Percentiles rank a stretch among this genome's conserved stretches.
Conservation (phyloP, 1,284 basidiomycete genomes). For the Ganoderma boninense region DNA sequence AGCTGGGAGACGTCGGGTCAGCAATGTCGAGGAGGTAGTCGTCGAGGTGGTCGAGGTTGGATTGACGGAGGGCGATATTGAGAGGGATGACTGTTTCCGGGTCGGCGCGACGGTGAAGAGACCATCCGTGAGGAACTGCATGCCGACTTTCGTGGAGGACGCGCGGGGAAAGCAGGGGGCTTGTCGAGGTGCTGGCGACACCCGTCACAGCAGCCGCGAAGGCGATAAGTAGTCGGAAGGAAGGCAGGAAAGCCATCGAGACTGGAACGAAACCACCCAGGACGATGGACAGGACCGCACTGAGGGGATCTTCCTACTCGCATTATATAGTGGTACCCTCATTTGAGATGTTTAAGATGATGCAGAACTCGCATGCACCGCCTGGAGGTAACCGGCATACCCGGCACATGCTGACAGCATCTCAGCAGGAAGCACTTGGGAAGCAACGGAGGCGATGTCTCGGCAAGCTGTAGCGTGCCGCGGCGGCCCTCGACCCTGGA, state of each 20-base stretch:
- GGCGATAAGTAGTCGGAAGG: slow-evolving; percentile 6
- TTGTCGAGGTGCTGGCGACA: slow-evolving; percentile 1
- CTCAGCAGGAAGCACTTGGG: background rate
- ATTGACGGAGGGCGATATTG: slow-evolving; percentile 54
- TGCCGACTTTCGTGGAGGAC: slow-evolving; percentile 50
- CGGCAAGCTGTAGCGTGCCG: background rate
- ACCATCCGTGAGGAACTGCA: slow-evolving; percentile 47
- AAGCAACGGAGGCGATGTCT: background rate
- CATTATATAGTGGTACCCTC: background rate
- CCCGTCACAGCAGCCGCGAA: slow-evolving; percentile 13
- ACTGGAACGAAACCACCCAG: background rate
- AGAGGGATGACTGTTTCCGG: slow-evolving; percentile 47
- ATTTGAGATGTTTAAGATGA: background rate
- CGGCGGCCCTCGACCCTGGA: background rate
- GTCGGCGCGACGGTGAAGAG: slow-evolving; percentile 42
- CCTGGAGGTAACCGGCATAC: background rate
- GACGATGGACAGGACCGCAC: background rate
- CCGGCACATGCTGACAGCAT: background rate
- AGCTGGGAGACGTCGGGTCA: slow-evolving; percentile 50
- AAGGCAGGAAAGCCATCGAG: slow-evolving; percentile 16
- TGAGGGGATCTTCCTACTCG: too few relatives aligned
- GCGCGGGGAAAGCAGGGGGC: slow-evolving; percentile 35
- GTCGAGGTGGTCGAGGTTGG: slow-evolving; percentile 51
- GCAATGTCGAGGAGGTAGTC: slow-evolving; percentile 52
- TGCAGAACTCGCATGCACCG: background rate